These are phyloP conservation scores for Lachancea sp. DNA, from an alignment of 805 yeast genomes.

Conservation along the genomic window DNA sequence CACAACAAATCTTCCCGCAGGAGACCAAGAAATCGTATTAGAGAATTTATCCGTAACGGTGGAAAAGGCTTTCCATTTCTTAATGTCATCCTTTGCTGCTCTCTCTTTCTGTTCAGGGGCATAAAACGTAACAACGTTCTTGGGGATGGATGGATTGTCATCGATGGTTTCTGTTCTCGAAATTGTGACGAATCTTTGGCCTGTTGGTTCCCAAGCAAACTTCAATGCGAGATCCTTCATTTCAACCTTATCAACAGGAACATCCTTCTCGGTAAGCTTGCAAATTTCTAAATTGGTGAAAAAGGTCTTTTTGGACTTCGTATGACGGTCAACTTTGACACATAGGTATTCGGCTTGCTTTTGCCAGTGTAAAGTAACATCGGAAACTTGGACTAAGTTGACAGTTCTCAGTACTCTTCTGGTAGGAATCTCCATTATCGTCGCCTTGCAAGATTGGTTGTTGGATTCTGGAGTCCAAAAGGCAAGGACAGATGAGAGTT, in stretches of 20 bases:
- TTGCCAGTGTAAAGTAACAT: slow-evolving; percentile 92
- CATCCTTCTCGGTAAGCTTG: slow-evolving; percentile 77
- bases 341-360: slow-evolving; percentile 75
- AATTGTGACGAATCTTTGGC: slow-evolving; percentile 79
- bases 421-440: slow-evolving; percentile 80
- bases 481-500: slow-evolving; percentile 62
- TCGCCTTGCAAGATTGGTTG: slow-evolving; percentile 93
- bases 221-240: slow-evolving; percentile 80
- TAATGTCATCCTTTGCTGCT: slow-evolving; percentile 35
- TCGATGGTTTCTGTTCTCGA: slow-evolving; percentile 48
- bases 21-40: slow-evolving; percentile 80
- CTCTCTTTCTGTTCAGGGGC: slow-evolving; percentile 66
- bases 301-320: slow-evolving; percentile 86
- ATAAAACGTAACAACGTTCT: slow-evolving; percentile 68
- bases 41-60: slow-evolving; percentile 54
- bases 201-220: slow-evolving; percentile 94
- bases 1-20: slow-evolving; percentile 81
- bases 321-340: slow-evolving; percentile 94
- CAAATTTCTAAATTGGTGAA: slow-evolving; percentile 91
- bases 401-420: slow-evolving; percentile 81
- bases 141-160: slow-evolving; percentile 56
- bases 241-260: slow-evolving; percentile 93
- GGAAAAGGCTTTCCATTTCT: slow-evolving; percentile 56
- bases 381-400: slow-evolving; percentile 89
- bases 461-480: slow-evolving; percentile 95